Conservation (phyloP, 78 protist species). For the Dictyostelium firmibasis region DNA sequence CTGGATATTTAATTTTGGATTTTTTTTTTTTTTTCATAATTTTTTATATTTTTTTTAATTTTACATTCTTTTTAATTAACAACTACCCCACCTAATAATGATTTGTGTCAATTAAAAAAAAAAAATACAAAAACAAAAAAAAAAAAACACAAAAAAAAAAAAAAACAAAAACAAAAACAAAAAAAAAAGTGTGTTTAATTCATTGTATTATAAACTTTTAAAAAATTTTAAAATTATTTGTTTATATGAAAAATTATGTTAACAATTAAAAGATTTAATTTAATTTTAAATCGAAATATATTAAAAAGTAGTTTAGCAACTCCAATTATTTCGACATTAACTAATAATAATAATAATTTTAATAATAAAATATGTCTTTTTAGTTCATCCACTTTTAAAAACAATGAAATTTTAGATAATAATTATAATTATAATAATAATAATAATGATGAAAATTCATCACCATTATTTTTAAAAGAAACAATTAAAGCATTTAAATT, state of each 20-base stretch:
- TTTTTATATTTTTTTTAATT: too few species aligned
- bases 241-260: neutral
- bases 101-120: too few species aligned
- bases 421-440: neutral
- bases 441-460: neutral
- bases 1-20: too few species aligned
- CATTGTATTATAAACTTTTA: neutral
- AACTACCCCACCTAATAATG: neutral
- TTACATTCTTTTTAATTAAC: too few species aligned
- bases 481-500: slow-evolving; percentile 12
- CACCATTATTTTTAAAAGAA: neutral
- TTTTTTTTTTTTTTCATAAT: too few species aligned
- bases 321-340: neutral
- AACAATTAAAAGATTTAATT: neutral
- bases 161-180: too few species aligned
- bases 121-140: too few species aligned
- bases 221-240: too few species aligned
- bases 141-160: neutral
- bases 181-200: neutral
- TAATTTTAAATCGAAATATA: neutral
- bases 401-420: neutral
- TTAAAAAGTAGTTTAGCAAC: neutral
- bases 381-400: neutral
- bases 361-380: neutral
- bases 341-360: neutral